phyloP scores from a whole-genome alignment of 768 basidiomycete genomes.

The Crassisporium funariophilum region DNA sequence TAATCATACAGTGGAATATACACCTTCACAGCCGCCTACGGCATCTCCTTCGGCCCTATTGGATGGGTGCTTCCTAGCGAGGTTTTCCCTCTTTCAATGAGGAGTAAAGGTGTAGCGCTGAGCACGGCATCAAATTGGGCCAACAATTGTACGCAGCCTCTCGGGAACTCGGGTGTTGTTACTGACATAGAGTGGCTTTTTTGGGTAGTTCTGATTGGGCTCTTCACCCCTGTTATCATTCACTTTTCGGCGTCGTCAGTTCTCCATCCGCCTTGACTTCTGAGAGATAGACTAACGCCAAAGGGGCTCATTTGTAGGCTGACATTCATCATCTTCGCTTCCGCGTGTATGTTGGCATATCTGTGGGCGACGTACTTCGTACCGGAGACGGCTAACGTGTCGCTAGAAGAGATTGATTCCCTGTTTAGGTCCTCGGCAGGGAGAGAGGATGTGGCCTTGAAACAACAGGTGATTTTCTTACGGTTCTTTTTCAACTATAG shows the following conservation, averaged over 20 bases:
- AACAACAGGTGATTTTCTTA: constrained; percentile 47
- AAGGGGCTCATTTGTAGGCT: constrained; percentile 36
- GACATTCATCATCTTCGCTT: constrained; percentile 70
- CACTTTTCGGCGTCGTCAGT: constrained; percentile 59
- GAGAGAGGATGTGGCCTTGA: constrained; percentile 51
- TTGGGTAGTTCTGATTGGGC: constrained; percentile 69
- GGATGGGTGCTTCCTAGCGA: constrained; percentile 86
- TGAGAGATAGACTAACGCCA: background rate
- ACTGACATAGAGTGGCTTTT: background rate
- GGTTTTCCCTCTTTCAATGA: constrained; percentile 77
- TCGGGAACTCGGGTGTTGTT: background rate
- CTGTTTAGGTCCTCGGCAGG: constrained; percentile 65
- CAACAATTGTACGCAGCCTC: constrained; percentile 66
- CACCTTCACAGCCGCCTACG: constrained; percentile 76
- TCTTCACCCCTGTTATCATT: constrained; percentile 70
- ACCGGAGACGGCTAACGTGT: constrained; percentile 77
- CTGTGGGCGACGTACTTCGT: constrained; percentile 71
- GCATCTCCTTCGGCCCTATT: constrained; percentile 76
- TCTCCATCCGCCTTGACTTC: background rate
- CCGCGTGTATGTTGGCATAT: constrained; percentile 66
- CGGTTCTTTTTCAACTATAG: background rate
- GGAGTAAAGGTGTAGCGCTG: constrained; percentile 81
- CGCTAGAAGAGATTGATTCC: constrained; percentile 75
- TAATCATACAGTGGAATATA: constrained; percentile 56
- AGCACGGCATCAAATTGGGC: constrained; percentile 87